Evolutionary conservation across 768 basidiomycete genomes (phyloP).

Genomic region (Scleroderma citrinum): DNA sequence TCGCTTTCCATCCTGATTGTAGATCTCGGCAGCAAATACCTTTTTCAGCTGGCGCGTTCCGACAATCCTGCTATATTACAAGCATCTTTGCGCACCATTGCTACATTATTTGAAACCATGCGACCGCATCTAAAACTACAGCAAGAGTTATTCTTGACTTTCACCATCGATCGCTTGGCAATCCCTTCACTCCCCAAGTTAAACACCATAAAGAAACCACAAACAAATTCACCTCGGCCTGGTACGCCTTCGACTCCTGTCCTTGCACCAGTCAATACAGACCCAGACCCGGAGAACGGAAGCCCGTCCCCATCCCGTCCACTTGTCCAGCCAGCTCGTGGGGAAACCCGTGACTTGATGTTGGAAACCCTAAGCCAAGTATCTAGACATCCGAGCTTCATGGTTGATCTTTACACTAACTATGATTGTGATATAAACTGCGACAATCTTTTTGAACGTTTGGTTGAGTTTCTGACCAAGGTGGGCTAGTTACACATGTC

Average conservation of each 20-base stretch:
- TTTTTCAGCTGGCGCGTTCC: slow-evolving; percentile 94
- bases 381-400: slow-evolving; percentile 79
- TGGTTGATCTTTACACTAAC: slow-evolving; percentile 93
- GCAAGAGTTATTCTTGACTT: slow-evolving; percentile 91
- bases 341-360: slow-evolving; percentile 84
- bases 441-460: slow-evolving; percentile 90
- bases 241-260: slow-evolving; percentile 47
- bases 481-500: slow-evolving; percentile 35
- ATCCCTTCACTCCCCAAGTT: slow-evolving; percentile 38
- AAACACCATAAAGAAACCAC: slow-evolving; percentile 26
- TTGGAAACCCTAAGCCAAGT: slow-evolving; percentile 82
- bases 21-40: slow-evolving; percentile 91
- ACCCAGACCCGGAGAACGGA: slow-evolving; percentile 43
- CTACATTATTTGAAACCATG: slow-evolving; percentile 86
- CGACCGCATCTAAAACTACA: slow-evolving; percentile 84
- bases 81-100: slow-evolving; percentile 75
- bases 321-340: slow-evolving; percentile 69
- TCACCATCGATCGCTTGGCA: slow-evolving; percentile 86
- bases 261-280: slow-evolving; percentile 33
- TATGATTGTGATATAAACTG: slow-evolving; percentile 97
- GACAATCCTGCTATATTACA: slow-evolving; percentile 80
- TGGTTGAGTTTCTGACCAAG: slow-evolving; percentile 84
- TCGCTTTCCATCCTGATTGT: slow-evolving; percentile 72
- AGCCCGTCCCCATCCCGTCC: slow-evolving; percentile 48
- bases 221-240: slow-evolving; percentile 44